Conservation (phyloP, 2,329 filamentous ascomycete genomes). For the Phialocephala subalpina region DNA sequence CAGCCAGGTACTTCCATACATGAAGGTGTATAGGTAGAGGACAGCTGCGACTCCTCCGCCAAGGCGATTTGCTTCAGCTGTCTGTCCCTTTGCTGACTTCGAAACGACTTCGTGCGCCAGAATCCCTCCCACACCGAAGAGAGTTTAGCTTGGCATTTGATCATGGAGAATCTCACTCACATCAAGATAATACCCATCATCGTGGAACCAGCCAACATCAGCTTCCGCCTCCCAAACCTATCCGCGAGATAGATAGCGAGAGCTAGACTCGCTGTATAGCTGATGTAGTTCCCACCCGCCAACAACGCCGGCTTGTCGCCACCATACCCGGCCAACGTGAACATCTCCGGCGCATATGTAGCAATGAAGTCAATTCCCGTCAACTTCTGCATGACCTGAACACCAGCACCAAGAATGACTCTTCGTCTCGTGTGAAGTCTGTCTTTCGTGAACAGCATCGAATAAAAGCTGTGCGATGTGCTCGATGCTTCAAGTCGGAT, state of each 20-base stretch:
- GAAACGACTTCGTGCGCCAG: constrained; percentile 24
- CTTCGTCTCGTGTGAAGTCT: constrained; percentile 24
- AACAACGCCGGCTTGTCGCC: constrained; percentile 57
- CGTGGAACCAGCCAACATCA: constrained; percentile 39
- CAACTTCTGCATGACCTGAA: constrained; percentile 69
- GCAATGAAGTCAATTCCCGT: constrained; percentile 62
- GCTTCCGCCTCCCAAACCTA: constrained; percentile 65
- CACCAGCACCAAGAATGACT: constrained; percentile 69
- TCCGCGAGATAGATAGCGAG: constrained; percentile 72
- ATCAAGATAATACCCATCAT: constrained; percentile 37
- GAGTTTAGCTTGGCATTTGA: neutral
- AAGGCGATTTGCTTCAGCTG: constrained; percentile 15
- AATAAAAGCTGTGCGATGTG: neutral
- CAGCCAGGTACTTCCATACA: constrained; percentile 21
- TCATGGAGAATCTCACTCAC: neutral
- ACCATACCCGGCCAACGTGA: constrained; percentile 65
- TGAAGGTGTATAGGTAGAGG: constrained; percentile 22
- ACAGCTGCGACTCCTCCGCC: constrained; percentile 20
- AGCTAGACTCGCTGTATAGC: constrained; percentile 71
- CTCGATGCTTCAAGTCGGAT: constrained; percentile 11
- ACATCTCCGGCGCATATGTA: constrained; percentile 71
- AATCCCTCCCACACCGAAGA: constrained; percentile 30
- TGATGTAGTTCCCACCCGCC: constrained; percentile 52
- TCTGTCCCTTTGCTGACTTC: constrained; percentile 14
- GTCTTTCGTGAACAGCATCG: constrained; percentile 35